Conservation (phyloP, 1,284 basidiomycete species). For the Rhodotorula sp. region DNA sequence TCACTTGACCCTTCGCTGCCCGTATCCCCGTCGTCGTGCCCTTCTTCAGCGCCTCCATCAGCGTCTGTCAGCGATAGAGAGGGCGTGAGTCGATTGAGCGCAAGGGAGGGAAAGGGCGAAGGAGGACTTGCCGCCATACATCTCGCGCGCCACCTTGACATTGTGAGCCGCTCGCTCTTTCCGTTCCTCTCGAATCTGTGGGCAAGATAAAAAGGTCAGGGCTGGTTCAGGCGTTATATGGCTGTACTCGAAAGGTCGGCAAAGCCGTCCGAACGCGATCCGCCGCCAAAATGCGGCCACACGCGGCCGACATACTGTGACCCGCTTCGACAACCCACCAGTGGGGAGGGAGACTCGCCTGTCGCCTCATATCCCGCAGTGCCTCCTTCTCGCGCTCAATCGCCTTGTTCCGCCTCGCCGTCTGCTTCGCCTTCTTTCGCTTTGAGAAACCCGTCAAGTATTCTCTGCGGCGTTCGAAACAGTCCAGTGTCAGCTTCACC, state of each 20-base stretch:
- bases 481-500: not conserved
- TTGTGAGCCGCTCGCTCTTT: slow-evolving; percentile 41
- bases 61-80: not conserved
- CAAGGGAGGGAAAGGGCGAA: not conserved
- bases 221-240: too few relatives aligned
- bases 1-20: slow-evolving; percentile 10
- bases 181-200: slow-evolving; percentile 40
- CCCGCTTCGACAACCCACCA: too few relatives aligned
- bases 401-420: slow-evolving; percentile 46
- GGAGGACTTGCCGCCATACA: slow-evolving; percentile 40
- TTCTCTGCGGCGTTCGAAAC: slow-evolving; percentile 55
- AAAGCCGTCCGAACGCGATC: too few relatives aligned
- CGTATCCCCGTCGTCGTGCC: not conserved
- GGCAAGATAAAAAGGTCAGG: not conserved
- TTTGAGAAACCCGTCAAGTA: slow-evolving; percentile 84
- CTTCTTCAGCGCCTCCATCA: slow-evolving; percentile 22
- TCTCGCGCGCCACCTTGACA: slow-evolving; percentile 34
- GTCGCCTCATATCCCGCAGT: slow-evolving; percentile 29
- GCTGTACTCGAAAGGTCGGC: not conserved
- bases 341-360: slow-evolving; percentile 8
- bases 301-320: too few relatives aligned
- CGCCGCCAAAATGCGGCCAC: too few relatives aligned
- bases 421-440: slow-evolving; percentile 71
- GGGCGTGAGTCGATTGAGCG: not conserved
- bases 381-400: slow-evolving; percentile 41